Conservation (phyloP, 2,329 filamentous ascomycete genomes). For the Coniochaeta sp. region DNA sequence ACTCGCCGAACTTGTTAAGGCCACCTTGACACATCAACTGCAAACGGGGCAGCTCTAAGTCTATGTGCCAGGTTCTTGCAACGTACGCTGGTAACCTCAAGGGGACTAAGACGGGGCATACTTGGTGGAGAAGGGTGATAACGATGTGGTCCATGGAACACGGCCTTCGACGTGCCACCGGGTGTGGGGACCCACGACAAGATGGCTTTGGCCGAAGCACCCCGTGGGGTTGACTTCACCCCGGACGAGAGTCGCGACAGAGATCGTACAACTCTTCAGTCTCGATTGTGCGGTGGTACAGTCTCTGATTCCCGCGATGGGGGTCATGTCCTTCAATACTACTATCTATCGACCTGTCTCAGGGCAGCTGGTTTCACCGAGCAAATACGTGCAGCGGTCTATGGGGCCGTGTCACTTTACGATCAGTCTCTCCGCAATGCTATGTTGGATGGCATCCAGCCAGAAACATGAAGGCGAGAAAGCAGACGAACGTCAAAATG, state of each 20-base stretch:
- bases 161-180: neutral
- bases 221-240: neutral
- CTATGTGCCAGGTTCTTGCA: neutral
- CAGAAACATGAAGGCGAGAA: neutral
- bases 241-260: neutral
- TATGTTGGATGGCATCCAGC: neutral
- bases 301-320: neutral
- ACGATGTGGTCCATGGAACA: neutral
- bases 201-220: neutral
- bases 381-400: neutral
- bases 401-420: neutral
- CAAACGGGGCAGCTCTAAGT: neutral
- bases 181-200: neutral
- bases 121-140: neutral
- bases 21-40: neutral
- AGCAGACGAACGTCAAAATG: neutral
- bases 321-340: neutral
- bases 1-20: neutral
- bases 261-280: neutral
- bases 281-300: neutral
- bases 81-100: neutral
- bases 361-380: neutral
- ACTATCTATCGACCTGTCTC: neutral
- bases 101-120: neutral
- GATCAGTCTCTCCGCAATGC: neutral